Conservation (phyloP, 1,284 basidiomycete species). For the Pyrrhoderma noxium region DNA sequence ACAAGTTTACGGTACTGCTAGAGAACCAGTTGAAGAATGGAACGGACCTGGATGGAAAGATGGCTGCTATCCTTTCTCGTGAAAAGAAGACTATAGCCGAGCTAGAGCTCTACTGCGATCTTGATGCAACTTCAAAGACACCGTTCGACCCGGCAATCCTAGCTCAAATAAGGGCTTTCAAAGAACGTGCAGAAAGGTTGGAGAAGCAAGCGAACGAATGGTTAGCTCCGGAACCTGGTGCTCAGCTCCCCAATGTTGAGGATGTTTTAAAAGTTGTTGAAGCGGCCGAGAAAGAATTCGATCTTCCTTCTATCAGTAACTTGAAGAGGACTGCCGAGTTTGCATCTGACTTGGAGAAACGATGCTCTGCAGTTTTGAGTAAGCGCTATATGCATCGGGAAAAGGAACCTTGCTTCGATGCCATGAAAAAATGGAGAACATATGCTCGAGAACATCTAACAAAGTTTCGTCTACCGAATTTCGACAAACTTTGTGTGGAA, state of each 20-base stretch:
- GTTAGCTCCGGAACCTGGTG: slow-evolving; percentile 47
- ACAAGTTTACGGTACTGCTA: slow-evolving; percentile 51
- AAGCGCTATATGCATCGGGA: slow-evolving; percentile 47
- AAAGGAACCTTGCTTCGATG: slow-evolving; percentile 58
- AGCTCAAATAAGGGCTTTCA: slow-evolving; percentile 50
- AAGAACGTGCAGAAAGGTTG: slow-evolving; percentile 61
- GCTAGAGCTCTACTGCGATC: slow-evolving; percentile 48
- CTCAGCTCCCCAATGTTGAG: slow-evolving; percentile 50
- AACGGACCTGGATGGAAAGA: slow-evolving; percentile 63
- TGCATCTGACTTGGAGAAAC: slow-evolving; percentile 62
- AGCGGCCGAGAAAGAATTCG: slow-evolving; percentile 69
- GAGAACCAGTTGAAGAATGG: slow-evolving; percentile 53
- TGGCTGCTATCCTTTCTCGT: slow-evolving; percentile 53
- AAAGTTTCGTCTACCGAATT: slow-evolving; percentile 64
- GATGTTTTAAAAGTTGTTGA: slow-evolving; percentile 60
- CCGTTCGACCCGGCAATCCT: slow-evolving; percentile 57
- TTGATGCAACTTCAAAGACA: slow-evolving; percentile 48
- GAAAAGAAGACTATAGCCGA: slow-evolving; percentile 65
- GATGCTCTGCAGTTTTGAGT: slow-evolving; percentile 66
- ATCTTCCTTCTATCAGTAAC: slow-evolving; percentile 55
- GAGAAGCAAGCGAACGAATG: slow-evolving; percentile 69
- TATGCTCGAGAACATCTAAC: slow-evolving; percentile 64
- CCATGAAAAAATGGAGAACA: slow-evolving; percentile 60
- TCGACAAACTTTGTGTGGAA: slow-evolving; percentile 63
- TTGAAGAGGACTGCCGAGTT: slow-evolving; percentile 62